These are phyloP conservation scores for Hippophae rhamnoides DNA, from an alignment of 306 rosid species.

Conservation along the genomic window DNA sequence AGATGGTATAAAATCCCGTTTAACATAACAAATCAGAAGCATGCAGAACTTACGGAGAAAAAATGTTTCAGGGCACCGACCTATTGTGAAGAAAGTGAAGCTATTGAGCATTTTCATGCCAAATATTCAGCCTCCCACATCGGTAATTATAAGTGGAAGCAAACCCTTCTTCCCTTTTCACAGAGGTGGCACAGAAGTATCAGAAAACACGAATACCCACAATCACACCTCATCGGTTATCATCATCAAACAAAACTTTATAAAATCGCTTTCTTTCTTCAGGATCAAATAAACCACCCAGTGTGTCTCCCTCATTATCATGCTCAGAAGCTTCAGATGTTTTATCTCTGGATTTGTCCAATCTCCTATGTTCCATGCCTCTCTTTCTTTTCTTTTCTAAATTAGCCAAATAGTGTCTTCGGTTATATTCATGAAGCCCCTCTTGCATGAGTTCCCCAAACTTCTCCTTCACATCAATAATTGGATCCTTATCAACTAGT, in stretches of 20 bases:
- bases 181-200: no score
- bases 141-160: no score
- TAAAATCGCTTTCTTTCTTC: slow-evolving; percentile 90
- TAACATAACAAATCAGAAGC: no score
- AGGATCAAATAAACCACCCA: slow-evolving; percentile 64
- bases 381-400: slow-evolving; percentile 53
- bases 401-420: slow-evolving; percentile 38
- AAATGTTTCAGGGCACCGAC: no score
- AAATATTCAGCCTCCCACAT: no score
- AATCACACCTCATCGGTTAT: slow-evolving; percentile 11
- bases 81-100: no score
- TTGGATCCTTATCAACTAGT: slow-evolving; percentile 62
- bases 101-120: no score
- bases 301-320: slow-evolving; percentile 30
- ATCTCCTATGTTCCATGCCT: slow-evolving; percentile 40
- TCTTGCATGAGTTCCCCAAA: slow-evolving; percentile 91
- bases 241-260: slow-evolving; percentile 69
- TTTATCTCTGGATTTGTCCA: slow-evolving; percentile 25
- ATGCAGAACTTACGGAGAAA: no score
- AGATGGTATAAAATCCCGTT: no score
- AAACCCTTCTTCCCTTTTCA: no score
- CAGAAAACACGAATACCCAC: no score
- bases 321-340: slow-evolving; percentile 20
- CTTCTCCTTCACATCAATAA: slow-evolving; percentile 62
- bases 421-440: slow-evolving; percentile 84